Evolutionary conservation across 208 protist species (phyloP).

Genomic region (Leishmania aethiopica): DNA sequence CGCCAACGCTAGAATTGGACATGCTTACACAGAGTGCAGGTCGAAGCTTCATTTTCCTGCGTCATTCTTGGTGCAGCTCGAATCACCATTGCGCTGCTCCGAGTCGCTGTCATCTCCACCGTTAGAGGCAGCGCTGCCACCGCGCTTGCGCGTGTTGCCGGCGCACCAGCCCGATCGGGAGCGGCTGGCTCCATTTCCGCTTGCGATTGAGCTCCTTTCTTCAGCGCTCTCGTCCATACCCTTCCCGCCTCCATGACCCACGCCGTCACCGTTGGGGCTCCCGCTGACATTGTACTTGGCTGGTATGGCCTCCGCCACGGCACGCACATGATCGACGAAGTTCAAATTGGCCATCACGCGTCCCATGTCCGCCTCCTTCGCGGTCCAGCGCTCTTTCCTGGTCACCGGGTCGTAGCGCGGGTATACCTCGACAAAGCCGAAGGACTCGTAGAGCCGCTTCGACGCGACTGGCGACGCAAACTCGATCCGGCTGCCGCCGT

Average conservation of each 20-base stretch:
- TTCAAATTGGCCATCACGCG: conserved; percentile 80
- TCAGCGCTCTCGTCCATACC: background rate
- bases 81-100: background rate
- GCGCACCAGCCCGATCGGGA: background rate
- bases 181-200: background rate
- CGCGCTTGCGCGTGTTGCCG: background rate
- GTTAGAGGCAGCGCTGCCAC: background rate
- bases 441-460: conserved; percentile 66
- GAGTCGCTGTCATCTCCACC: background rate
- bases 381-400: conserved; percentile 69
- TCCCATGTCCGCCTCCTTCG: conserved; percentile 80
- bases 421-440: conserved; percentile 81
- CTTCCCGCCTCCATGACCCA: background rate
- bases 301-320: conserved; percentile 19
- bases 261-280: background rate
- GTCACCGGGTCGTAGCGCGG: conserved; percentile 71
- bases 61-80: background rate
- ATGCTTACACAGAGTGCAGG: background rate
- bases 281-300: conserved; percentile 7
- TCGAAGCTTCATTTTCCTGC: background rate
- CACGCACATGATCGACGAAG: conserved; percentile 49
- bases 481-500: conserved; percentile 61
- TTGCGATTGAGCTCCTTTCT: background rate
- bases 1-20: background rate
- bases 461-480: conserved; percentile 63